A percentile compares a stretch with the other conserved stretches of the same genome.
Evolutionary conservation across 441 rosid species (phyloP).

Genomic region (Theobroma grandiflorum): DNA sequence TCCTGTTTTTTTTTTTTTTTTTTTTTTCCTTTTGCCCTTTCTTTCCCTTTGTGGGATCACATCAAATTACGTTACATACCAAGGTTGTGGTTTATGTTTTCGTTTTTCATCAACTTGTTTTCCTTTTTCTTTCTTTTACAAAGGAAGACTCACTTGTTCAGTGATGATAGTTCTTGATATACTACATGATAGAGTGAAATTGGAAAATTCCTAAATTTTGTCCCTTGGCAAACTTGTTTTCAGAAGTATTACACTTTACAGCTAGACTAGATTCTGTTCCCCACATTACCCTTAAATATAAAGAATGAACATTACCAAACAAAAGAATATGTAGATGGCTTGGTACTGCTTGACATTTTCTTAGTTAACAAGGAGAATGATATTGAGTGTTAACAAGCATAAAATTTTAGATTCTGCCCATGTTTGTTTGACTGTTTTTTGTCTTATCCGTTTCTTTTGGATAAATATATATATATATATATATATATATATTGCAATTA

Average conservation of each 20-base stretch:
- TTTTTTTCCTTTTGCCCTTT: neutral
- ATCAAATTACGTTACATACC: neutral
- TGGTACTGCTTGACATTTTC: no score
- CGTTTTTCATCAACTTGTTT: neutral
- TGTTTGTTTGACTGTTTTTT: no score
- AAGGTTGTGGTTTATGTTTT: neutral
- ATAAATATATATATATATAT: no score
- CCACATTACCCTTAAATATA: no score
- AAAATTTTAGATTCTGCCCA: no score
- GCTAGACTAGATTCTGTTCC: no score
- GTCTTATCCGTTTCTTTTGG: no score
- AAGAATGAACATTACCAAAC: no score
- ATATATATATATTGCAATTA: no score
- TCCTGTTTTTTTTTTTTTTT: neutral
- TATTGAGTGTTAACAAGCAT: no score
- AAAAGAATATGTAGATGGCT: no score
- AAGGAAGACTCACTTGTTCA: conserved; percentile 25
- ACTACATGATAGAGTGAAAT: conserved; percentile 17
- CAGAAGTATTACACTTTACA: neutral
- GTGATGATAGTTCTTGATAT: neutral
- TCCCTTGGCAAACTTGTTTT: neutral
- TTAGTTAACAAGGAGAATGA: no score
- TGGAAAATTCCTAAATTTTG: conserved; percentile 25
- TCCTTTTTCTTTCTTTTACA: conserved; percentile 15
- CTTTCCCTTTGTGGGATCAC: neutral